Percentiles rank a stretch among this genome's conserved stretches.
phyloP scores from a whole-genome alignment of 2,329 filamentous ascomycete genomes.

The Lachnellula cervina region DNA sequence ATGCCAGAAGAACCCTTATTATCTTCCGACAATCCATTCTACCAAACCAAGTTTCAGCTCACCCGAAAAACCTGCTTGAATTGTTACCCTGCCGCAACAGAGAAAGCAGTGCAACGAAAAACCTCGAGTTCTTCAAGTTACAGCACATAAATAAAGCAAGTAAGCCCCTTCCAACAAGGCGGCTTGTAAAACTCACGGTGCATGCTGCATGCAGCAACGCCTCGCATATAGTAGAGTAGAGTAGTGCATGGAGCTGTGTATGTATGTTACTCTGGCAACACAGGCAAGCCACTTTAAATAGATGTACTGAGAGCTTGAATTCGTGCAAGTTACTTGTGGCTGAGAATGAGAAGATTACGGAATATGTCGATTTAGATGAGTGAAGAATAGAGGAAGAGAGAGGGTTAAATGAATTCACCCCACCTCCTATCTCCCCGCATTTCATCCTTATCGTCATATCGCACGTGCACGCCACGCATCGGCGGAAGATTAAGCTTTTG shows the following conservation, averaged over 20 bases:
- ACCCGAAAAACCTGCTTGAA: neutral
- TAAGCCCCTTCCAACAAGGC: neutral
- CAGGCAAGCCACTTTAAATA: no score
- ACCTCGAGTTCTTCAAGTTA: neutral
- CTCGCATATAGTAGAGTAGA: neutral
- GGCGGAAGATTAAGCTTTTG: conserved; percentile 4
- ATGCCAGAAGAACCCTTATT: neutral
- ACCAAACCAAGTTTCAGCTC: neutral
- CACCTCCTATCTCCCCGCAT: neutral
- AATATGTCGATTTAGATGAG: no score
- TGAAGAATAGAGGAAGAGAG: no score
- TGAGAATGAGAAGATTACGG: neutral
- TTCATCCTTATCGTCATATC: neutral
- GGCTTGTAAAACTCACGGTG: neutral
- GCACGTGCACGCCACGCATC: no score
- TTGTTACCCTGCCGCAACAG: neutral
- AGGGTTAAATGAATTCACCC: neutral
- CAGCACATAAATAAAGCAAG: neutral
- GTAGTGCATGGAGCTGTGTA: neutral
- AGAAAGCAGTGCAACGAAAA: neutral
- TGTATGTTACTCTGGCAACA: neutral
- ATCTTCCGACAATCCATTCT: neutral
- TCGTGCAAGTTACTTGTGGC: no score
- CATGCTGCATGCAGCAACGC: conserved; percentile 8
- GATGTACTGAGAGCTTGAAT: no score